These are phyloP conservation scores for Ustilago lituana DNA, from an alignment of 1,284 basidiomycete species.

Conservation along the genomic window DNA sequence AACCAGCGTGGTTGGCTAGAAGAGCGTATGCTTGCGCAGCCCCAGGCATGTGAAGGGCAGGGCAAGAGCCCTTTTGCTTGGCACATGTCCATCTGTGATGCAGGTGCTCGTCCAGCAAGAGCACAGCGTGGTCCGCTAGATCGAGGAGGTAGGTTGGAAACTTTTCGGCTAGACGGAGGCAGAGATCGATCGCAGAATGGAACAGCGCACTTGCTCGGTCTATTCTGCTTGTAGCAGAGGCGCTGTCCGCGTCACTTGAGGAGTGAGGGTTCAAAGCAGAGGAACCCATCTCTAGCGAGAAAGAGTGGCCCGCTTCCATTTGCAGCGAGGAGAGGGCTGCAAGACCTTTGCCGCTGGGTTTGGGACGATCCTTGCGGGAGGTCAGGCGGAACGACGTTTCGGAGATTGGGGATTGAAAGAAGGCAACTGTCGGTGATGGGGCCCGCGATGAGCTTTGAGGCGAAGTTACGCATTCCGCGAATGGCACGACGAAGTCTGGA, in stretches of 20 bases:
- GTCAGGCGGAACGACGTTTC: constrained; percentile 27
- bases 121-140: constrained; percentile 28
- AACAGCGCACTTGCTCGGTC: constrained; percentile 29
- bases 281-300: neutral
- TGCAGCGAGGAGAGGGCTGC: constrained; percentile 18
- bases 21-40: constrained; percentile 15
- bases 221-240: neutral
- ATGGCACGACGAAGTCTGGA: constrained; percentile 34
- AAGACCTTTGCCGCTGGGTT: constrained; percentile 25
- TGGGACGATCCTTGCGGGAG: constrained; percentile 35
- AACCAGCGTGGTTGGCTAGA: constrained; percentile 11
- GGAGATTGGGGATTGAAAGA: constrained; percentile 13
- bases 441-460: neutral
- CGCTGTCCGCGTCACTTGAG: neutral
- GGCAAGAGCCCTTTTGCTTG: constrained; percentile 15
- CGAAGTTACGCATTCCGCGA: neutral
- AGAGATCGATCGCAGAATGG: constrained; percentile 22
- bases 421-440: constrained; percentile 8
- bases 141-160: constrained; percentile 24
- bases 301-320: constrained; percentile 13
- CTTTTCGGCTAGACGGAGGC: constrained; percentile 21
- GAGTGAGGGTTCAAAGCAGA: neutral
- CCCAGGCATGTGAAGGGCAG: constrained; percentile 12
- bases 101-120: constrained; percentile 26
- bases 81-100: constrained; percentile 35